A percentile compares a stretch with the other conserved stretches of the same genome.
phyloP scores from a whole-genome alignment of 2,329 filamentous ascomycete genomes.

The Trichoderma sp. region DNA sequence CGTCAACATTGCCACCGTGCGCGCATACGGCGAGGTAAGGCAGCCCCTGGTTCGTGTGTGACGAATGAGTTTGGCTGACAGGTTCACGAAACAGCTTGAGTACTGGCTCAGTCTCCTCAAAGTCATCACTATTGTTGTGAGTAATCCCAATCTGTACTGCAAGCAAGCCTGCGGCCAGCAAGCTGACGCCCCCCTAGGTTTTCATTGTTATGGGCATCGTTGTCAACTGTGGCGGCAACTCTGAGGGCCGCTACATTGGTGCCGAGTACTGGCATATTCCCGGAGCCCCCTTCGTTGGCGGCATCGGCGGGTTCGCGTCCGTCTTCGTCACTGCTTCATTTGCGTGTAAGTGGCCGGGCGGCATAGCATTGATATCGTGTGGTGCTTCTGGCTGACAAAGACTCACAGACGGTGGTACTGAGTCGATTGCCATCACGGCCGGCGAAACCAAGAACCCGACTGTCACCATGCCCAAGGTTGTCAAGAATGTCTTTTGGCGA shows the following conservation, averaged over 20 bases:
- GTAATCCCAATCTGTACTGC: conserved; percentile 8
- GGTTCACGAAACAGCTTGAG: conserved; percentile 46
- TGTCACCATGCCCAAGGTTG: conserved; percentile 62
- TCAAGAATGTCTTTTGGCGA: conserved; percentile 68
- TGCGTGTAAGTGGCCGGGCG: conserved; percentile 49
- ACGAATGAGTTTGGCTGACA: too few relatives aligned
- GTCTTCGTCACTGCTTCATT: conserved; percentile 58
- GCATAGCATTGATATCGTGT: too few relatives aligned
- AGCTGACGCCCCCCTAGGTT: conserved; percentile 37
- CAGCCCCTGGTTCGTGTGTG: background rate
- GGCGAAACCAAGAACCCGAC: conserved; percentile 66
- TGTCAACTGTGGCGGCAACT: conserved; percentile 56
- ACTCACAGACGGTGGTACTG: conserved; percentile 52
- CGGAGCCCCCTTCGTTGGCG: conserved; percentile 65
- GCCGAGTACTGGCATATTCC: conserved; percentile 60
- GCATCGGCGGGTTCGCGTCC: conserved; percentile 66
- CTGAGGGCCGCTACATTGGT: conserved; percentile 57
- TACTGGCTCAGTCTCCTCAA: conserved; percentile 61
- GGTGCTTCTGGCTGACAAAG: background rate
- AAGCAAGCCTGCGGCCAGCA: background rate
- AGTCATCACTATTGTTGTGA: conserved; percentile 53
- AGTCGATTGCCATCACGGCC: conserved; percentile 67
- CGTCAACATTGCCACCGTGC: conserved; percentile 42
- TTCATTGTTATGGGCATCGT: conserved; percentile 66
- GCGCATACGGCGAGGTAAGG: conserved; percentile 42